These are phyloP conservation scores for Aspergillus carlsbadensis DNA, from an alignment of 495 filamentous ascomycete genomes.

Conservation along the genomic window DNA sequence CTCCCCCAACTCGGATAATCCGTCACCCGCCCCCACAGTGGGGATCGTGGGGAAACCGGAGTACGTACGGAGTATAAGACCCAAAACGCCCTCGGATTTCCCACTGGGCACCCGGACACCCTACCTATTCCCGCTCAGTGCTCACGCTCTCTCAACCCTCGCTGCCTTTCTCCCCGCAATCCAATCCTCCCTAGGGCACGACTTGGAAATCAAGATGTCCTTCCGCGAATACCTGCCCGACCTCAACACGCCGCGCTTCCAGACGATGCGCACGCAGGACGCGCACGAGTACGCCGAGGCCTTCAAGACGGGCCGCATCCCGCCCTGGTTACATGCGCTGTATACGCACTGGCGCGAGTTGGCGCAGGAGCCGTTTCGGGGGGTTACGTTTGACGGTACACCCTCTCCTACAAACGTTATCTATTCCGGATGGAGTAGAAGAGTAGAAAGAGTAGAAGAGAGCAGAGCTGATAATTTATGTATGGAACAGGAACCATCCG, in stretches of 20 bases:
- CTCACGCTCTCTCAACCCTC: too few species aligned
- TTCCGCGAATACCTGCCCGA: constrained; percentile 64
- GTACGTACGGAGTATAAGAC: too few species aligned
- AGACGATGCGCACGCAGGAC: constrained; percentile 59
- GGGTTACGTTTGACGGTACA: constrained; percentile 66
- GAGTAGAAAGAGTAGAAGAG: too few species aligned
- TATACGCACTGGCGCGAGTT: constrained; percentile 67
- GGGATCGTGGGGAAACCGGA: constrained; percentile 12
- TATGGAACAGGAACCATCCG: constrained; percentile 58
- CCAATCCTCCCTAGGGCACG: too few species aligned
- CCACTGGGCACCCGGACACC: too few species aligned
- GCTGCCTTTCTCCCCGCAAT: too few species aligned
- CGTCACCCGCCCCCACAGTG: constrained; percentile 14
- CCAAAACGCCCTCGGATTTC: not conserved
- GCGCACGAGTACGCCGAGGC: constrained; percentile 61
- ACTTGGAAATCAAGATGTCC: not conserved
- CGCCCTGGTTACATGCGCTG: constrained; percentile 67
- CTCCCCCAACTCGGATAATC: constrained; percentile 9
- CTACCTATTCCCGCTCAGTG: too few species aligned
- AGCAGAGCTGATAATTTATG: too few species aligned
- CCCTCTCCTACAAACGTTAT: not conserved
- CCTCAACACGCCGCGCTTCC: constrained; percentile 59
- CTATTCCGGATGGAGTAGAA: too few species aligned
- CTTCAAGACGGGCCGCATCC: constrained; percentile 57
- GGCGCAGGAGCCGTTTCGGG: constrained; percentile 67